Base-by-base conservation (phyloP, 139 green algal genomes). In the Micractinium conductrix region DNA sequence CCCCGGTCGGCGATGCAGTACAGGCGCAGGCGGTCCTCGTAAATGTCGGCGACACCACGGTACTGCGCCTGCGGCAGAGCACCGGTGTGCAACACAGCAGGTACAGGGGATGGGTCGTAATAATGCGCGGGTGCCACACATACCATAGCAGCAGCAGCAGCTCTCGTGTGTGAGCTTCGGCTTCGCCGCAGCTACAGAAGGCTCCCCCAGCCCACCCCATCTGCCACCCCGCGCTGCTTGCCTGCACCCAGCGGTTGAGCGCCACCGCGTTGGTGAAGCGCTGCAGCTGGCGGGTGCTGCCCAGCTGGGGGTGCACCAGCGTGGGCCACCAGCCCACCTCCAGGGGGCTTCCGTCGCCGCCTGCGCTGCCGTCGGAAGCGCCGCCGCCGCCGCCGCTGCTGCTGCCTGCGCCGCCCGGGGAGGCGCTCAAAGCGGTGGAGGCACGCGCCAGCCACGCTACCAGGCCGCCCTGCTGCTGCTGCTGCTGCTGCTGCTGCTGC, bases 261-360 rank as follows among this genome's bases (percentile, higher is more conserved):
- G 58, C 53, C 38, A 82, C 76, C 12, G 19, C 50, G 28, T 94
- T 94, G 40, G 85, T 35, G 84, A 94, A 94, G 45, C 88, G 82
- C 81, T 94, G 90, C 30, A 93, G 86, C 21, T 84, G 70, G 30
- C 91, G 82, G 4, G 91, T 93, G 87, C 68, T 87, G 63, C 53
- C 45, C 48, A 94, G 83, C 24, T 72, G 50, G 42, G 80, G 78
- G 71, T 93, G 90, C 38, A 90, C 76, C 38, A 91, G 83, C 22
- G 80, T 58, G 17, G 88, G 84, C 90, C 88, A 93, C 40, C 44
- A 79, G 28, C 67, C 88, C 7, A 44, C 26, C 45, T 85, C 84
- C 43, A 83, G 28, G 9, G 79, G 44, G 0, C 50, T n/a, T 19
- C 45, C 33, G 7, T 37, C 24, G 28, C 45, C 43, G 21, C 50